Evolutionary conservation across 164 flowering plant genomes (phyloP).

Genomic region (Stephania japonica): DNA sequence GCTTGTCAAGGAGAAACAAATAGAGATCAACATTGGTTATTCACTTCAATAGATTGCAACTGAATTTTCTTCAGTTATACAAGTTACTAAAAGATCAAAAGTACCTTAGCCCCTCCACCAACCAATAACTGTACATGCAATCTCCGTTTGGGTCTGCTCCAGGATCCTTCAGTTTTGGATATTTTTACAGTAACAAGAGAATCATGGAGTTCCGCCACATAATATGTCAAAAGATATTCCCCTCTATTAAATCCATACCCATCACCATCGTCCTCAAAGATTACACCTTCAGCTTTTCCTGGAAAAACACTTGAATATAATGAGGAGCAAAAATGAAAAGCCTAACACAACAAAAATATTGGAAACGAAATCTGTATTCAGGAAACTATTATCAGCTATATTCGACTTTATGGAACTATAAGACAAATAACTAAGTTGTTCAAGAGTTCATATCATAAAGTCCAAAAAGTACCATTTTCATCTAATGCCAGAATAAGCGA

Average conservation of each 20-base stretch:
- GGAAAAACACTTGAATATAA: constrained; percentile 8
- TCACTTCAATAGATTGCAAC: neutral
- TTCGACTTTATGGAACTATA: neutral
- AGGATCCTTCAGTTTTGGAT: constrained; percentile 69
- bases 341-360: neutral
- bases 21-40: neutral
- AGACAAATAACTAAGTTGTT: neutral
- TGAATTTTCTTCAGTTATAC: neutral
- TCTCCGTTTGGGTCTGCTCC: constrained; percentile 75
- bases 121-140: constrained; percentile 69
- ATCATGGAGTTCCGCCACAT: constrained; percentile 62
- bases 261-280: constrained; percentile 95
- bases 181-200: constrained; percentile 63
- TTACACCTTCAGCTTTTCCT: constrained; percentile 88
- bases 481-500: constrained; percentile 71
- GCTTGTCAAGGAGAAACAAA: constrained; percentile 30
- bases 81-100: constrained; percentile 5
- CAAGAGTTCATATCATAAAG: neutral
- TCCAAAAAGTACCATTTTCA: constrained; percentile 51
- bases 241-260: constrained; percentile 76
- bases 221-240: constrained; percentile 63
- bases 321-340: neutral
- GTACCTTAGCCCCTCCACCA: constrained; percentile 75
- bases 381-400: neutral
- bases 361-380: too few relatives aligned